phyloP scores from a whole-genome alignment of 768 basidiomycete species.

The Auriscalpium microsporum region DNA sequence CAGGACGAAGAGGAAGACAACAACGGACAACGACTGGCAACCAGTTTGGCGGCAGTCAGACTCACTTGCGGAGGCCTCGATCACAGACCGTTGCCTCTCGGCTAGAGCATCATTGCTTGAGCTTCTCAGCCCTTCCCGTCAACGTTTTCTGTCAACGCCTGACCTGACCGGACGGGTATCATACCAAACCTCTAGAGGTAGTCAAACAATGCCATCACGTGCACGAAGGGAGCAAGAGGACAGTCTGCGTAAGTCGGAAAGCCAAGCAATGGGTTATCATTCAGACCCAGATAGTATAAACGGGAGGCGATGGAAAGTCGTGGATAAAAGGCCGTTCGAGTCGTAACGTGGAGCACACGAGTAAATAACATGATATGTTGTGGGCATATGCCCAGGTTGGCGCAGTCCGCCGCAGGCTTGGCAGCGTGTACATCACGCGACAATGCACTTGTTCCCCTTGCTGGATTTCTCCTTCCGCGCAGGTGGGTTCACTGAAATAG shows the following conservation, averaged over 20 bases:
- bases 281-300: constrained; percentile 7
- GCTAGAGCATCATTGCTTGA: too few relatives aligned
- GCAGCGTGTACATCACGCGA: constrained; percentile 32
- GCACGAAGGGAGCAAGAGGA: background rate
- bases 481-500: constrained; percentile 62
- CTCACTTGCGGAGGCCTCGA: too few relatives aligned
- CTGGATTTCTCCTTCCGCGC: constrained; percentile 48
- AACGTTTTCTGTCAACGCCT: too few relatives aligned
- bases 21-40: too few relatives aligned
- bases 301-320: constrained; percentile 15
- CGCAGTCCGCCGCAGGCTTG: constrained; percentile 18
- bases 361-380: constrained; percentile 59
- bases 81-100: too few relatives aligned
- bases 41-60: too few relatives aligned
- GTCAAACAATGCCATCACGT: too few relatives aligned
- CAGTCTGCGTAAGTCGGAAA: background rate
- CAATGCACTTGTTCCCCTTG: constrained; percentile 50
- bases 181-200: too few relatives aligned
- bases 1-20: too few relatives aligned
- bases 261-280: background rate
- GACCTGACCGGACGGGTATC: too few relatives aligned
- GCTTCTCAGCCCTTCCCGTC: too few relatives aligned
- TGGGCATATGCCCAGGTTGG: constrained; percentile 20
- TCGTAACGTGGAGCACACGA: constrained; percentile 59
- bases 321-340: constrained; percentile 34